Percentiles rank a stretch among this genome's conserved stretches.
Evolutionary conservation across 345 rosid species (phyloP).

Genomic region (Acer yangbiense): DNA sequence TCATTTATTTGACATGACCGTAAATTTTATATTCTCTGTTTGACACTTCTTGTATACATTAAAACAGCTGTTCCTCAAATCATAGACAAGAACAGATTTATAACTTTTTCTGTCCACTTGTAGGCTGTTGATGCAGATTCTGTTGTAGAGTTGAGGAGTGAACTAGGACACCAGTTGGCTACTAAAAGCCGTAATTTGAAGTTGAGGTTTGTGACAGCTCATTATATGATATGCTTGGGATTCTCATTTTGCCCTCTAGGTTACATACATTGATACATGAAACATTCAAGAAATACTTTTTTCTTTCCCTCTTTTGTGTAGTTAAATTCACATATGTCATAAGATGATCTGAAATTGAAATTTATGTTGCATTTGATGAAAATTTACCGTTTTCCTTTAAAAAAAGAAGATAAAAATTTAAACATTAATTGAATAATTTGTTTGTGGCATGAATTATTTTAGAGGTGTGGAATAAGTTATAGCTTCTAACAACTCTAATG

Average conservation of each 20-base stretch:
- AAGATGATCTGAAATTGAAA: neutral
- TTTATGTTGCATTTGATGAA: neutral
- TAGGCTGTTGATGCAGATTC: slow-evolving; percentile 68
- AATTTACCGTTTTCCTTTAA: neutral
- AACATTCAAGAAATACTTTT: neutral
- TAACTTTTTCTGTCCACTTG: neutral
- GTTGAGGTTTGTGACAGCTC: slow-evolving; percentile 38
- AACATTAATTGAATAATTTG: too few species aligned
- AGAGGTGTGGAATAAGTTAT: too few species aligned
- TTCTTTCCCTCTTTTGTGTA: neutral
- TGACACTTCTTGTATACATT: too few species aligned
- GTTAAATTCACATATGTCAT: neutral
- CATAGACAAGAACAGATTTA: neutral
- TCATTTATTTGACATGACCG: neutral
- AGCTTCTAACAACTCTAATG: too few species aligned
- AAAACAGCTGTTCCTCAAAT: neutral
- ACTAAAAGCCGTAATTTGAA: slow-evolving; percentile 49
- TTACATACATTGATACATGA: neutral
- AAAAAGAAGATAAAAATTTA: neutral
- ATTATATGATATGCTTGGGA: neutral
- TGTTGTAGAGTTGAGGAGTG: slow-evolving; percentile 66
- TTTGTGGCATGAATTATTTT: too few species aligned
- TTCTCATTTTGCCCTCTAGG: neutral
- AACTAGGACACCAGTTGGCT: slow-evolving; percentile 67
- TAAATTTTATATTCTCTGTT: neutral